Percentiles rank a stretch among this genome's conserved stretches.
Evolutionary conservation across 768 basidiomycete genomes (phyloP).

Genomic region (Phylloporus rhodoxanthus): DNA sequence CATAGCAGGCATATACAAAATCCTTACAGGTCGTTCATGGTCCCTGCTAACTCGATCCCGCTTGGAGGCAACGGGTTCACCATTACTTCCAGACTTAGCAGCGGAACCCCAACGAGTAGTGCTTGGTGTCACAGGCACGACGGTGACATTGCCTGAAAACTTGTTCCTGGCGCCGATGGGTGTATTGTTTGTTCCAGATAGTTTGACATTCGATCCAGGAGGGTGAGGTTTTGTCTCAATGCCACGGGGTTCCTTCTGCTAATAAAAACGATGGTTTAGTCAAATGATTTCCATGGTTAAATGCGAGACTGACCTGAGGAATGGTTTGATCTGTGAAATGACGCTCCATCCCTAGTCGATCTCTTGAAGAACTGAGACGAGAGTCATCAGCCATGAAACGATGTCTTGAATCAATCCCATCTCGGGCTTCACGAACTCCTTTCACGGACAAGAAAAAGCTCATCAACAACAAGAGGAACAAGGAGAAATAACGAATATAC

Average conservation of each 20-base stretch:
- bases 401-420: slow-evolving; percentile 14
- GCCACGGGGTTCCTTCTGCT: slow-evolving; percentile 20
- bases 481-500: not conserved
- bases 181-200: slow-evolving; percentile 31
- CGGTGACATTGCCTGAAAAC: slow-evolving; percentile 9
- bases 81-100: slow-evolving; percentile 12
- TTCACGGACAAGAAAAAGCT: not conserved
- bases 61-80: slow-evolving; percentile 18
- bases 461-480: not conserved
- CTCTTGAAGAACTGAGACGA: slow-evolving; percentile 16
- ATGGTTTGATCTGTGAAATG: slow-evolving; percentile 12
- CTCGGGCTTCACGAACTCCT: slow-evolving; percentile 20
- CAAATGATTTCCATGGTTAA: not conserved
- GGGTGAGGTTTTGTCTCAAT: slow-evolving; percentile 11
- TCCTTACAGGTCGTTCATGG: slow-evolving; percentile 21
- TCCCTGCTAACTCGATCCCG: slow-evolving; percentile 16
- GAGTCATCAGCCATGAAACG: slow-evolving; percentile 13
- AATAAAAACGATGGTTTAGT: not conserved
- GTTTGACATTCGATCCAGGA: slow-evolving; percentile 17
- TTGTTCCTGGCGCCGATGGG: slow-evolving; percentile 28
- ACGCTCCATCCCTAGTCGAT: slow-evolving; percentile 18
- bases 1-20: not conserved
- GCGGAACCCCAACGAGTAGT: not conserved
- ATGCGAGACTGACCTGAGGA: slow-evolving; percentile 14
- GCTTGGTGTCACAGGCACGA: not conserved